These are phyloP conservation scores for Beverwykella pulmonaria DNA, from an alignment of 495 filamentous ascomycete genomes.

Conservation along the genomic window DNA sequence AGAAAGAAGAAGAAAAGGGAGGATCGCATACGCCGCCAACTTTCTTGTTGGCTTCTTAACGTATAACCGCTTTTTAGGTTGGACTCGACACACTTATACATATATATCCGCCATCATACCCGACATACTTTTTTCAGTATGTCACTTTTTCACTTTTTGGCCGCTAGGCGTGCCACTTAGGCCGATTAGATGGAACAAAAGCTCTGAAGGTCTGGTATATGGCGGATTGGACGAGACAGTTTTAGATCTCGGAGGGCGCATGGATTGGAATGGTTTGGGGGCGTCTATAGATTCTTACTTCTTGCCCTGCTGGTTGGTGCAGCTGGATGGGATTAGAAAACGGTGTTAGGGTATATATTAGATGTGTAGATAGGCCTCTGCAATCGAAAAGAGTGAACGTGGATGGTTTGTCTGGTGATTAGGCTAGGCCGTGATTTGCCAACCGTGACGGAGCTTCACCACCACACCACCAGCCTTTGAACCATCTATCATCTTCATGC, in stretches of 20 bases:
- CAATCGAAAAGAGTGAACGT: background rate
- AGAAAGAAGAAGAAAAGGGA: background rate
- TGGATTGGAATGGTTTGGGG: background rate
- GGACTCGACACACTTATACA: background rate
- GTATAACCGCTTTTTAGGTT: background rate
- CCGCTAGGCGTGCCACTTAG: background rate
- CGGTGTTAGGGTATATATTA: background rate
- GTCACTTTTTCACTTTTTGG: background rate
- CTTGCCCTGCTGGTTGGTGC: background rate
- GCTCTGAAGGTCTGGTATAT: no score
- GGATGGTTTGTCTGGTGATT: no score
- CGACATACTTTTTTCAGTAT: background rate
- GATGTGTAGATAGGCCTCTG: background rate
- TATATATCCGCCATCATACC: background rate
- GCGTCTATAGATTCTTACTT: background rate
- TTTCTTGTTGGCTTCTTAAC: background rate
- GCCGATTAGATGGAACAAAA: no score
- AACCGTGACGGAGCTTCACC: no score
- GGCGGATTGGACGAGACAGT: background rate
- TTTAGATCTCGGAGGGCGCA: no score
- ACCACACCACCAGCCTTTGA: no score
- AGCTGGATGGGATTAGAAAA: background rate
- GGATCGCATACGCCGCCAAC: background rate
- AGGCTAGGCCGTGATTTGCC: no score
- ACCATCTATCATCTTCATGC: no score